Conservation (phyloP, 176 grass and related monocot species). For the Oryza punctata region DNA sequence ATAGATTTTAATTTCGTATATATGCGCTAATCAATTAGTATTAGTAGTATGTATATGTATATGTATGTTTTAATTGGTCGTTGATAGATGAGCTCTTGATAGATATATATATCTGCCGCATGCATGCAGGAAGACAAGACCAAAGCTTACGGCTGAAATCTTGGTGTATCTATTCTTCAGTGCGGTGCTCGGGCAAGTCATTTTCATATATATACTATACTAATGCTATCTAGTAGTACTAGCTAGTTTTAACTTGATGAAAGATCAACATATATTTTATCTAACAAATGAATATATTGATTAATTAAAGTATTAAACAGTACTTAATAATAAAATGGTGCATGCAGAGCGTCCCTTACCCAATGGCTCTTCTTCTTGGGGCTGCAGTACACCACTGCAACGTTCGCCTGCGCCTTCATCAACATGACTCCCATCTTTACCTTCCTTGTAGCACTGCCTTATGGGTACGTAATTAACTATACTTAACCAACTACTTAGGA, state of each 20-base stretch:
- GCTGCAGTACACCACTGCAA: conserved; percentile 55
- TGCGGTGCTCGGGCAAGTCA: conserved; percentile 65
- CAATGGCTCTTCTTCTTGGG: conserved; percentile 68
- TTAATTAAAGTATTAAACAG: neutral
- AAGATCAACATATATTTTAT: neutral
- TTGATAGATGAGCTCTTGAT: no score
- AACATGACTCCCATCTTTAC: conserved; percentile 69
- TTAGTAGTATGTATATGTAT: no score
- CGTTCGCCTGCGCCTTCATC: conserved; percentile 66
- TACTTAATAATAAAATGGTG: neutral
- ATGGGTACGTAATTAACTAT: conserved; percentile 21
- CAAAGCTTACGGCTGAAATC: conserved; percentile 70
- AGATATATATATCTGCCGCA: no score
- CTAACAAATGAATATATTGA: neutral
- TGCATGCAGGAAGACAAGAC: conserved; percentile 64
- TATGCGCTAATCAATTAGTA: no score
- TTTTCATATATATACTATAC: no score
- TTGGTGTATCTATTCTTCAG: conserved; percentile 77
- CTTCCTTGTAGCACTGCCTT: conserved; percentile 54
- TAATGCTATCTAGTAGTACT: no score
- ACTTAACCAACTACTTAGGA: no score
- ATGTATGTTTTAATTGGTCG: no score
- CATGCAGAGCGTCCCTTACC: conserved; percentile 59
- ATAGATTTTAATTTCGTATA: no score
- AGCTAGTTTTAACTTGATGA: no score